Evolutionary conservation across 2,329 filamentous ascomycete species (phyloP).

Genomic region (Hypoxylon sp.): DNA sequence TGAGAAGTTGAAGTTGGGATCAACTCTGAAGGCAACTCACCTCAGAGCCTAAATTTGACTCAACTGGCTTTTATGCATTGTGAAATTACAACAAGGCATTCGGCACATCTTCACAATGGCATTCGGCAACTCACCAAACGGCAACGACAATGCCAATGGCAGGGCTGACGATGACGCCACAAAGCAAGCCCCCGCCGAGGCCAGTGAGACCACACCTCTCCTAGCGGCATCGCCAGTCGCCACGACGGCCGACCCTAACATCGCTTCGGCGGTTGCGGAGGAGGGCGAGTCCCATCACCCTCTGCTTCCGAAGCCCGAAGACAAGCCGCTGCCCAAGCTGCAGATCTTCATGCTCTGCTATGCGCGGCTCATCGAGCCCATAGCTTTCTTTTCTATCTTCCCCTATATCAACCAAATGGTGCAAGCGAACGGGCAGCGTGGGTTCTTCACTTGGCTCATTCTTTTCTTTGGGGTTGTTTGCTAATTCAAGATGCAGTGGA

Average conservation of each 20-base stretch:
- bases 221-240: slow-evolving; percentile 32
- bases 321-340: slow-evolving; percentile 68
- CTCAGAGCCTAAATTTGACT: background rate
- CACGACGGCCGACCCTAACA: slow-evolving; percentile 13
- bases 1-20: background rate
- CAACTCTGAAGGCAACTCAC: slow-evolving; percentile 4
- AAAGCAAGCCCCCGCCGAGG: slow-evolving; percentile 7
- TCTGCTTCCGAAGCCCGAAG: slow-evolving; percentile 51
- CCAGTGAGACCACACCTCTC: slow-evolving; percentile 38
- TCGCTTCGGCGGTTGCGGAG: slow-evolving; percentile 10
- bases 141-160: slow-evolving; percentile 10
- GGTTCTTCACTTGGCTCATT: slow-evolving; percentile 1
- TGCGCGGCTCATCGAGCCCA: slow-evolving; percentile 79
- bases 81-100: background rate
- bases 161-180: background rate
- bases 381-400: slow-evolving; percentile 88
- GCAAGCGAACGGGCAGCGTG: slow-evolving; percentile 69
- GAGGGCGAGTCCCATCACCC: slow-evolving; percentile 26
- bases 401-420: slow-evolving; percentile 87
- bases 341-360: slow-evolving; percentile 83
- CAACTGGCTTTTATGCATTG: background rate
- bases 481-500: slow-evolving; percentile 57
- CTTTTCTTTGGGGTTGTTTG: background rate
- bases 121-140: slow-evolving; percentile 14
- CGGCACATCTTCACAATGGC: slow-evolving; percentile 13